A percentile compares a stretch with the other conserved stretches of the same genome.
Conservation (phyloP, 371 early-diverging fungal species). For the Circinella minor region DNA sequence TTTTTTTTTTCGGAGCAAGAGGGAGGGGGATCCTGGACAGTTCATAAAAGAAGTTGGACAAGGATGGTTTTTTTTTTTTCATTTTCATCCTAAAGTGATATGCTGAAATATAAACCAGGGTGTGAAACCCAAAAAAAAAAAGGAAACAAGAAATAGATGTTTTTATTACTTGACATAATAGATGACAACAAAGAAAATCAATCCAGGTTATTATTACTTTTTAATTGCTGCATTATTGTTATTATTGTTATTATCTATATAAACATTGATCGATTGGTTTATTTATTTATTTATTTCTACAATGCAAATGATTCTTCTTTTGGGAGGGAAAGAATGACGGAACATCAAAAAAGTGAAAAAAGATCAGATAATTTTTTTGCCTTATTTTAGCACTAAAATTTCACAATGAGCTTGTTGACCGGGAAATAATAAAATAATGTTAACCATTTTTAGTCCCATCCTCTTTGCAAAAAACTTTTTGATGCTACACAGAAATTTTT, state of each 20-base stretch:
- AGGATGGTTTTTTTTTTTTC: neutral
- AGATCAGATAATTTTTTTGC: slow-evolving; percentile 7
- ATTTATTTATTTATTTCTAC: neutral
- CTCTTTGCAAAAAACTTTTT: neutral
- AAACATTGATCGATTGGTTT: neutral
- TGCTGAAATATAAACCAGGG: neutral
- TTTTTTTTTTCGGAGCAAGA: neutral
- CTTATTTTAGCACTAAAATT: neutral
- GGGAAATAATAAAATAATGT: neutral
- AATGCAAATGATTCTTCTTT: neutral
- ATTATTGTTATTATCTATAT: neutral
- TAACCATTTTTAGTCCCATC: neutral
- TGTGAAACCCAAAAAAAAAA: neutral
- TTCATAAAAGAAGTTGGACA: neutral
- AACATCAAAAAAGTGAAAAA: neutral
- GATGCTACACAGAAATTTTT: neutral
- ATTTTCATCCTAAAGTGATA: neutral
- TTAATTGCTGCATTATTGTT: no score
- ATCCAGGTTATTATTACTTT: no score
- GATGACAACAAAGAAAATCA: no score
- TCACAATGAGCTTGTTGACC: neutral
- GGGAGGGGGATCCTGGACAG: slow-evolving; percentile 4
- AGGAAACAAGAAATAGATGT: neutral
- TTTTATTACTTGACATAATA: neutral
- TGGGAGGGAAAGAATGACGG: no score